Conservation (phyloP, 768 basidiomycete genomes). For the Pleurotus tuoliensis region DNA sequence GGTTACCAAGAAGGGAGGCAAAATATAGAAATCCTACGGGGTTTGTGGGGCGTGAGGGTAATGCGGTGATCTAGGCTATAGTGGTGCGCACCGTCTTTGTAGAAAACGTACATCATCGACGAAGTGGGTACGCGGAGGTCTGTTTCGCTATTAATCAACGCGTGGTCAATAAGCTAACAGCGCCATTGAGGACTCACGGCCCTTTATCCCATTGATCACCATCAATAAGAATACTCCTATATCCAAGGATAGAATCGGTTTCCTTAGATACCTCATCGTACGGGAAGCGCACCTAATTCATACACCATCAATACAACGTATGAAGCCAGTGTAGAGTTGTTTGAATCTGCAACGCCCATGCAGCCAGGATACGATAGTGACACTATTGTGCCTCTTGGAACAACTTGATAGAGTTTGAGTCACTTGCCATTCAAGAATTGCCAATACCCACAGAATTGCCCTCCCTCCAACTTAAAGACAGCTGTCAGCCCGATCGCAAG, state of each 20-base stretch:
- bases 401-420: neutral
- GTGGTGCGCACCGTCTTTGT: neutral
- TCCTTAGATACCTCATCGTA: neutral
- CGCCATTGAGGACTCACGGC: neutral
- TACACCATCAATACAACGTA: slow-evolving; percentile 1
- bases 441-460: neutral
- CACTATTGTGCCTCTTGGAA: neutral
- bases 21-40: neutral
- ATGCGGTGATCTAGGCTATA: too few relatives aligned
- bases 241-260: neutral
- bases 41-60: too few relatives aligned
- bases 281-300: neutral
- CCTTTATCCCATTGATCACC: neutral
- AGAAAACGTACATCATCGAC: slow-evolving; percentile 1
- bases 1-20: neutral
- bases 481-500: neutral
- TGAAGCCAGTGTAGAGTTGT: neutral
- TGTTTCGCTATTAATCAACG: neutral
- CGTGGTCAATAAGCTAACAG: neutral
- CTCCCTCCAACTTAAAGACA: neutral
- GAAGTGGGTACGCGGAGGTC: neutral
- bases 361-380: neutral
- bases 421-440: neutral
- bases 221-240: slow-evolving; percentile 1
- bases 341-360: neutral